Percentiles rank a stretch among this genome's conserved stretches.
Evolutionary conservation across 108 stramenopile genomes (phyloP).

Genomic region (Cyclotella baltica): DNA sequence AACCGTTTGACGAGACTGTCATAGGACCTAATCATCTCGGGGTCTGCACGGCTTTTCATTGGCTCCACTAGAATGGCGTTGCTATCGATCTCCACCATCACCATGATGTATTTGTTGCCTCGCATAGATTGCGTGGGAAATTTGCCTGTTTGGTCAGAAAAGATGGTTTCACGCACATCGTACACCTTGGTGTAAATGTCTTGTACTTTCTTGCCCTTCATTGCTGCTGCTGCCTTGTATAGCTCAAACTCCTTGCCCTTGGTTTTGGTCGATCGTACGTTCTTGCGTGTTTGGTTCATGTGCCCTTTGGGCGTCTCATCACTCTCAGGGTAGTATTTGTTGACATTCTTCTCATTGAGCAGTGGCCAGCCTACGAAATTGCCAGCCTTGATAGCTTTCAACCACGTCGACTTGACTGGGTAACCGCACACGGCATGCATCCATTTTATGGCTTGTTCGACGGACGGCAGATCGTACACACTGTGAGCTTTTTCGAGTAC

Average conservation of each 20-base stretch:
- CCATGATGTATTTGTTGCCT: no score
- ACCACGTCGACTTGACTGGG: slow-evolving; percentile 1
- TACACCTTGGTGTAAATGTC: not conserved
- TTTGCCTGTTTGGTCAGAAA: not conserved
- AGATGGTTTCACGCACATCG: not conserved
- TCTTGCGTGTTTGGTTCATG: not conserved
- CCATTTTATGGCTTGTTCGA: not conserved
- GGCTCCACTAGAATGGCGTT: slow-evolving; percentile 2
- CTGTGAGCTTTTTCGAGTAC: slow-evolving; percentile 14
- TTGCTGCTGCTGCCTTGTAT: not conserved
- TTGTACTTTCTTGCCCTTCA: not conserved
- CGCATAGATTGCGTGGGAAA: not conserved
- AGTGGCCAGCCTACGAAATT: slow-evolving; percentile 1
- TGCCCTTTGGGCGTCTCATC: slow-evolving; percentile 5
- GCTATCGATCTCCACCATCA: no score
- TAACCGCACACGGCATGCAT: not conserved
- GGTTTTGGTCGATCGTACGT: no score
- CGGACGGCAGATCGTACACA: not conserved
- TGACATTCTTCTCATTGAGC: slow-evolving; percentile 1
- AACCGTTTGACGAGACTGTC: not conserved
- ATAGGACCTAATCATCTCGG: not conserved
- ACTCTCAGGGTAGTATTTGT: slow-evolving; percentile 11
- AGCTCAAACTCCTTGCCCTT: not conserved
- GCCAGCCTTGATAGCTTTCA: slow-evolving; percentile 9
- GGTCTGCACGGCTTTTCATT: not conserved